Percentiles rank a stretch among this genome's conserved stretches.
These are phyloP conservation scores for Teratosphaeriaceae sp. DNA, from an alignment of 2,329 filamentous ascomycete genomes.

Conservation along the genomic window DNA sequence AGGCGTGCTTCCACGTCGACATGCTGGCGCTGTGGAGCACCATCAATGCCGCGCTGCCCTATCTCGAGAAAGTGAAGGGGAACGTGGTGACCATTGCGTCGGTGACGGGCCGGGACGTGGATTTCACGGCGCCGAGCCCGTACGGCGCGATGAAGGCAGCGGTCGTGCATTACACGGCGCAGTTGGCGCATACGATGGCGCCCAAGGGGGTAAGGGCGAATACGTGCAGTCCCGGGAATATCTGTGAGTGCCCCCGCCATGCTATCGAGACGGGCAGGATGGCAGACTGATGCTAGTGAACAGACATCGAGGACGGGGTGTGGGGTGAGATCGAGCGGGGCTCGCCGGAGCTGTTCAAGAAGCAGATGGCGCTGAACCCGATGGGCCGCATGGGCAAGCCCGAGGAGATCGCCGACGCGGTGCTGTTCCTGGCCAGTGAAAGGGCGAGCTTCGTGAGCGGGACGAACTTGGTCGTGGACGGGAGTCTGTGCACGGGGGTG, in stretches of 20 bases:
- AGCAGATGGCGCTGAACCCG: slow-evolving; percentile 36
- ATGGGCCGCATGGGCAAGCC: slow-evolving; percentile 42
- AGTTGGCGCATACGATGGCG: slow-evolving; percentile 30
- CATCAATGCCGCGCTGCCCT: slow-evolving; percentile 26
- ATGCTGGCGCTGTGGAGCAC: slow-evolving; percentile 29
- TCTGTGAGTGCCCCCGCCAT: too few relatives aligned
- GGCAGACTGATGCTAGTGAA: too few relatives aligned
- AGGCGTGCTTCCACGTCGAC: slow-evolving; percentile 28
- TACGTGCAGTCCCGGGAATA: slow-evolving; percentile 30
- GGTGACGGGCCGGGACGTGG: slow-evolving; percentile 31
- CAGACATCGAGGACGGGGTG: slow-evolving; percentile 31
- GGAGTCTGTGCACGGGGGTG: slow-evolving; percentile 22
- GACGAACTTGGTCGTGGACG: slow-evolving; percentile 27
- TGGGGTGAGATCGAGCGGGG: slow-evolving; percentile 38
- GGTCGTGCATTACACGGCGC: slow-evolving; percentile 31
- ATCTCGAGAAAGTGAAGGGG: slow-evolving; percentile 30
- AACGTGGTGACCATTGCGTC: slow-evolving; percentile 31
- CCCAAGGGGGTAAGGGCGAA: slow-evolving; percentile 32
- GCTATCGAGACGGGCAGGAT: too few relatives aligned
- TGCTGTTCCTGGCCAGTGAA: slow-evolving; percentile 32
- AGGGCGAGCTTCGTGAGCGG: slow-evolving; percentile 25
- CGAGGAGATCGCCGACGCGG: slow-evolving; percentile 44
- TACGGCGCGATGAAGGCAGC: slow-evolving; percentile 32
- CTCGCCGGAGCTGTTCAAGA: slow-evolving; percentile 40
- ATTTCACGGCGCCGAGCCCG: slow-evolving; percentile 32